These are phyloP conservation scores for Trypanosoma mega DNA, from an alignment of 208 protist genomes.

Conservation along the genomic window DNA sequence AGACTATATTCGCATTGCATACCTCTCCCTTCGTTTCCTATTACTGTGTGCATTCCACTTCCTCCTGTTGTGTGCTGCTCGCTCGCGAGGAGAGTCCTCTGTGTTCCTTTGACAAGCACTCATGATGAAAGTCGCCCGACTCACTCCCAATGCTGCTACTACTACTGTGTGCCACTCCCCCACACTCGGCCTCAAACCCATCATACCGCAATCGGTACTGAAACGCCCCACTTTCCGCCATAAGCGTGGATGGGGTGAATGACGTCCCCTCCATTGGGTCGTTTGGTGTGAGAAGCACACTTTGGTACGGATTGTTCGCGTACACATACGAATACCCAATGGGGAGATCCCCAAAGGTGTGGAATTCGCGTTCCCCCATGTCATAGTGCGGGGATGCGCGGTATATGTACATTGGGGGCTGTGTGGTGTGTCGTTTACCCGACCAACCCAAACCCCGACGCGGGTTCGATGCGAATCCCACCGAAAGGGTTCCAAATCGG, in stretches of 20 bases:
- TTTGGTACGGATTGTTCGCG: constrained; percentile 52
- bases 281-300: constrained; percentile 32
- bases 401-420: too few species aligned
- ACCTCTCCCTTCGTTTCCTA: too few species aligned
- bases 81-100: not conserved
- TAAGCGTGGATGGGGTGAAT: not conserved
- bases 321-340: not conserved
- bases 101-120: not conserved
- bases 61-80: too few species aligned
- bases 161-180: constrained; percentile 18
- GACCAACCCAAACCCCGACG: constrained; percentile 6
- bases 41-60: too few species aligned
- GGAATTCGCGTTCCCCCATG: too few species aligned
- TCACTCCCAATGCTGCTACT: constrained; percentile 34
- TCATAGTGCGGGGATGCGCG: too few species aligned
- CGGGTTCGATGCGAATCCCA: constrained; percentile 5
- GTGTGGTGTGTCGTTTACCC: too few species aligned
- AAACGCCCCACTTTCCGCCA: not conserved
- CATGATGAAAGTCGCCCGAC: not conserved
- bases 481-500: constrained; percentile 1
- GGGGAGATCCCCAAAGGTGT: not conserved
- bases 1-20: too few species aligned
- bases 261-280: constrained; percentile 28
- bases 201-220: not conserved
- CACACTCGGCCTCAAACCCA: not conserved